phyloP scores from a whole-genome alignment of 108 stramenopile genomes.

The Fistulifera pelliculosa region DNA sequence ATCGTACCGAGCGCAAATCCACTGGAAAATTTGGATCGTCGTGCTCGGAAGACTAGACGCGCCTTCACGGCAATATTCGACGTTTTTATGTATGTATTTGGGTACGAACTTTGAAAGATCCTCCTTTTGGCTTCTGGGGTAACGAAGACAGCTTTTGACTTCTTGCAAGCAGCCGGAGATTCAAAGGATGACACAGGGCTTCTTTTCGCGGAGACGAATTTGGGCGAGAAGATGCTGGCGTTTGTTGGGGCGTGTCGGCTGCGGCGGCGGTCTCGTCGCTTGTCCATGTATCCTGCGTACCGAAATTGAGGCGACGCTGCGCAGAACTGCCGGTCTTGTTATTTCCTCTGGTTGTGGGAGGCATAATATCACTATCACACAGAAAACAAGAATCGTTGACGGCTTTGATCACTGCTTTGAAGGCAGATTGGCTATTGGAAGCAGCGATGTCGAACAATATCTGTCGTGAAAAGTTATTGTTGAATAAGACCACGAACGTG shows the following conservation, averaged over 20 bases:
- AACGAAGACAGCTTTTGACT: background rate
- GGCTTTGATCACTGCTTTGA: too few species aligned
- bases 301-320: constrained; percentile 3
- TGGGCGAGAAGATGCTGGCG: background rate
- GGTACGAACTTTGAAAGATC: background rate
- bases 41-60: background rate
- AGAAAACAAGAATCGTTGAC: too few species aligned
- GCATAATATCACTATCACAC: too few species aligned
- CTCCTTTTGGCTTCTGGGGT: constrained; percentile 1
- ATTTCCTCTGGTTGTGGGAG: too few species aligned
- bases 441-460: too few species aligned
- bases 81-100: background rate
- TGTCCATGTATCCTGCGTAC: background rate
- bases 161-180: background rate
- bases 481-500: too few species aligned
- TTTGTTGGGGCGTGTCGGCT: background rate
- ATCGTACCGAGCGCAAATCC: constrained; percentile 37
- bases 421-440: too few species aligned
- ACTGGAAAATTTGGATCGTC: constrained; percentile 3
- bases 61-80: background rate
- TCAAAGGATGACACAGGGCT: background rate
- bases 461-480: too few species aligned
- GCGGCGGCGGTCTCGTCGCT: background rate
- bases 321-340: background rate
- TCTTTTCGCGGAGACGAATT: background rate